Evolutionary conservation across 192 early-diverging fungal species (phyloP).

Genomic region (Phycomyces nitens): DNA sequence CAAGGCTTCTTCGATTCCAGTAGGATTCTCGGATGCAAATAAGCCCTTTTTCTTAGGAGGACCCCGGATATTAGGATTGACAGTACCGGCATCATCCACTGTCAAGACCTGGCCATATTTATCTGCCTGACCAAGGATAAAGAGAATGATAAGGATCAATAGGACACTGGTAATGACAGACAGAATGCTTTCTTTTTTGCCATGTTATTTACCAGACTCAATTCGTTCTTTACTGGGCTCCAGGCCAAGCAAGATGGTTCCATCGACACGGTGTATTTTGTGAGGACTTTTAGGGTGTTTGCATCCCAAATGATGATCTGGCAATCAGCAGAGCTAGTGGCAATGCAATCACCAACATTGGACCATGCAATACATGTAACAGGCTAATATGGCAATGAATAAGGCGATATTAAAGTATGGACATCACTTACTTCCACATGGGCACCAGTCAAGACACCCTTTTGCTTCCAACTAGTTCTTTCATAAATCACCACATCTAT

Average conservation of each 20-base stretch:
- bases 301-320: slow-evolving; percentile 68
- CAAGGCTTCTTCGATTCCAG: not conserved
- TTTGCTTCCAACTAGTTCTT: slow-evolving; percentile 29
- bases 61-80: slow-evolving; percentile 31
- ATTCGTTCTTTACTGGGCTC: slow-evolving; percentile 62
- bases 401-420: not conserved
- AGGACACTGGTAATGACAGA: too few relatives aligned
- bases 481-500: not conserved
- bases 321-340: slow-evolving; percentile 40
- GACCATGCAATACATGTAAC: slow-evolving; percentile 60
- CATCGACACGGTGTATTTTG: slow-evolving; percentile 34
- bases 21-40: slow-evolving; percentile 22
- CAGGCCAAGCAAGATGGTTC: slow-evolving; percentile 58
- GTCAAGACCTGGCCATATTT: slow-evolving; percentile 48
- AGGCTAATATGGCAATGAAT: slow-evolving; percentile 15
- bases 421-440: slow-evolving; percentile 32
- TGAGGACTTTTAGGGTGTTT: slow-evolving; percentile 42
- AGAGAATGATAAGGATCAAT: too few relatives aligned
- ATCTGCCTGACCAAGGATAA: slow-evolving; percentile 40
- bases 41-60: not conserved
- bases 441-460: slow-evolving; percentile 20
- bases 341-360: slow-evolving; percentile 58
- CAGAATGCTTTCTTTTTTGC: not conserved
- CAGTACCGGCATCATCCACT: slow-evolving; percentile 55
- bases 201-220: slow-evolving; percentile 54